Evolutionary conservation across 2,329 filamentous ascomycete species (phyloP).

Genomic region (Colletotrichum gloeosporioides): DNA sequence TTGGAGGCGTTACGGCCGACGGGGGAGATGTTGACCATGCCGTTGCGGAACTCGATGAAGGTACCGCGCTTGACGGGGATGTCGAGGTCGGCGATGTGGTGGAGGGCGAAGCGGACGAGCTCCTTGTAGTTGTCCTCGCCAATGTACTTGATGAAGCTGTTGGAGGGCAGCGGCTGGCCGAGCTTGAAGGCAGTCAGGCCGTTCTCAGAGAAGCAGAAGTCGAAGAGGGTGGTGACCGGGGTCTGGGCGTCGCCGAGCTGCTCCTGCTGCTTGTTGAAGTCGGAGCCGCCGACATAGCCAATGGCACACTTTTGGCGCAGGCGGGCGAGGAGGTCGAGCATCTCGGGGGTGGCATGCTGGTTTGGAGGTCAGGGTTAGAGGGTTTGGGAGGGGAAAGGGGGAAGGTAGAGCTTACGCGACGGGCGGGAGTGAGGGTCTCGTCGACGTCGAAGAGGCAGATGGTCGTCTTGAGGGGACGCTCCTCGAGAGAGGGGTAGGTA

Average conservation of each 20-base stretch:
- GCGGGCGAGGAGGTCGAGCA: conserved; percentile 78
- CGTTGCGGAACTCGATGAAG: conserved; percentile 88
- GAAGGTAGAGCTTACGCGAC: conserved; percentile 63
- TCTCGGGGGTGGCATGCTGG: conserved; percentile 76
- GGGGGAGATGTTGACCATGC: conserved; percentile 88
- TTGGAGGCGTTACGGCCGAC: conserved; percentile 85
- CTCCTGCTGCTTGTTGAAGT: conserved; percentile 94
- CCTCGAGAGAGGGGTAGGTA: conserved; percentile 74
- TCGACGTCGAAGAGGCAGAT: conserved; percentile 97
- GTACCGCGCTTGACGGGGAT: conserved; percentile 84
- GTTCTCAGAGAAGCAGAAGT: conserved; percentile 98
- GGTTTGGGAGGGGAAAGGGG: neutral
- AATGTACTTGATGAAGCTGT: conserved; percentile 90
- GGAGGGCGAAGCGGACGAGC: conserved; percentile 76
- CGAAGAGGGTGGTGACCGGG: conserved; percentile 86
- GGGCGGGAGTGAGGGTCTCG: conserved; percentile 84
- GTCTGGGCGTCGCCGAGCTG: conserved; percentile 75
- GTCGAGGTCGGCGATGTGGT: conserved; percentile 85
- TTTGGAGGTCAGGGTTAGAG: neutral
- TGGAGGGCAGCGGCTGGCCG: conserved; percentile 75
- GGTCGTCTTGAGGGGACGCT: conserved; percentile 90
- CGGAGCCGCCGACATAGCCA: conserved; percentile 90
- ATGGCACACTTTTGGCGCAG: conserved; percentile 90
- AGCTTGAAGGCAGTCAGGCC: conserved; percentile 89
- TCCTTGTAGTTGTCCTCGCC: conserved; percentile 85